Evolutionary conservation across 495 filamentous ascomycete species (phyloP).

Genomic region (Daldinia childiae): DNA sequence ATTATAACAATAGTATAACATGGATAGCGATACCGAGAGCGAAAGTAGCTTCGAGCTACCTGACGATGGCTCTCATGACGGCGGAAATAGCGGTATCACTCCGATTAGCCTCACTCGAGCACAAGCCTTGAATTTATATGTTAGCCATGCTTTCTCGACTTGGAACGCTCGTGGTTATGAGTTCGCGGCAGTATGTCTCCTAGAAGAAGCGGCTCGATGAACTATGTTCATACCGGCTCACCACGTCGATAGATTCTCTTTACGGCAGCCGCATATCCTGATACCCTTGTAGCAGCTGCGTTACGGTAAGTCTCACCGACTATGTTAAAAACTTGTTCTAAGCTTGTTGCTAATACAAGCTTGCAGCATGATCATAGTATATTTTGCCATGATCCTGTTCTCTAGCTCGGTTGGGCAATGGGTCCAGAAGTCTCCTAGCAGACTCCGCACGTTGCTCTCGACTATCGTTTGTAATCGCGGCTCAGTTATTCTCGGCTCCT

Average conservation of each 20-base stretch:
- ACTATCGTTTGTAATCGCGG: conserved; percentile 59
- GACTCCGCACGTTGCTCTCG: conserved; percentile 50
- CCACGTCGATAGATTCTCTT: conserved; percentile 59
- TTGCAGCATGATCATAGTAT: conserved; percentile 48
- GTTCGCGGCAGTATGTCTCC: conserved; percentile 48
- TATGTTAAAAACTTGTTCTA: conserved; percentile 25
- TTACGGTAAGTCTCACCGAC: conserved; percentile 43
- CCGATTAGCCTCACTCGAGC: conserved; percentile 31
- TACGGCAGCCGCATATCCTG: conserved; percentile 67
- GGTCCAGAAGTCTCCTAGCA: conserved; percentile 56
- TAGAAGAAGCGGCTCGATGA: conserved; percentile 8
- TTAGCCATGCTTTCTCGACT: conserved; percentile 52
- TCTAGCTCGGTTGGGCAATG: conserved; percentile 56
- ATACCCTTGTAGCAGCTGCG: conserved; percentile 61
- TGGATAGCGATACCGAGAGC: conserved; percentile 18
- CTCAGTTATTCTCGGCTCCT: conserved; percentile 59
- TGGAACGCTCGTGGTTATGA: conserved; percentile 52
- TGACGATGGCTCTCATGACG: not conserved
- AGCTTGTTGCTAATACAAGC: conserved; percentile 31
- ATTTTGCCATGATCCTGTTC: conserved; percentile 45
- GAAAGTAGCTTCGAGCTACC: conserved; percentile 23
- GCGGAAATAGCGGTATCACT: not conserved
- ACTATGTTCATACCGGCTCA: conserved; percentile 22
- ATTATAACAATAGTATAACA: not conserved
- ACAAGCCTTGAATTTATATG: conserved; percentile 63